Evolutionary conservation across 75 land plant genomes (phyloP).

Genomic region (Pinus albicaulis): DNA sequence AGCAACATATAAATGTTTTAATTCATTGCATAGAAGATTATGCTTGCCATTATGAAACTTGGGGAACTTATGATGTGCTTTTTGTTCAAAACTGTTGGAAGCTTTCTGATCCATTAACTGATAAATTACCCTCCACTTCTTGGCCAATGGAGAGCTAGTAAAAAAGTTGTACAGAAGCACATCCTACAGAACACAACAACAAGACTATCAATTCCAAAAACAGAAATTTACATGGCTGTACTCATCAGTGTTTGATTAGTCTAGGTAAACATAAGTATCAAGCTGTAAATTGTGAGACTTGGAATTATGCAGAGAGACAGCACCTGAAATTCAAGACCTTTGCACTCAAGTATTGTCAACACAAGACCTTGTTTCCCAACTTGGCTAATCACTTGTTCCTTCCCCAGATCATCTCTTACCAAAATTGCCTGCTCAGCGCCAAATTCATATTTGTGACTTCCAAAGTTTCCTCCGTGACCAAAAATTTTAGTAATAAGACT

Average conservation of each 20-base stretch:
- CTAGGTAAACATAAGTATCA: no score
- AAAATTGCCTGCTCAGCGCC: constrained; percentile 76
- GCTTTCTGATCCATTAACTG: constrained; percentile 40
- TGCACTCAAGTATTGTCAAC: constrained; percentile 68
- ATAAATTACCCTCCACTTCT: constrained; percentile 63
- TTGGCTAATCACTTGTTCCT: constrained; percentile 18
- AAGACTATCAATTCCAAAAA: not conserved
- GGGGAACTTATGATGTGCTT: constrained; percentile 48
- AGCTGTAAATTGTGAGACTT: no score
- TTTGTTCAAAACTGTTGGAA: constrained; percentile 9
- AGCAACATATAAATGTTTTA: constrained; percentile 74
- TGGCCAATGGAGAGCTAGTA: constrained; percentile 38
- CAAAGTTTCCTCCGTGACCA: constrained; percentile 12
- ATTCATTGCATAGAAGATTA: constrained; percentile 57
- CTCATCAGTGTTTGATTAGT: no score
- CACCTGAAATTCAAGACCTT: constrained; percentile 74
- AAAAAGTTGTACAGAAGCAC: constrained; percentile 72
- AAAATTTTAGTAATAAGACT: constrained; percentile 48
- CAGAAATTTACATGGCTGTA: constrained; percentile 1
- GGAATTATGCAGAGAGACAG: no score
- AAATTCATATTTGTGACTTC: constrained; percentile 25
- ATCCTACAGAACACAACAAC: constrained; percentile 41
- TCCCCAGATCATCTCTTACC: constrained; percentile 52
- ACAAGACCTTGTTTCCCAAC: constrained; percentile 66
- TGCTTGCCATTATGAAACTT: constrained; percentile 43